Percentiles rank a stretch among this genome's conserved stretches.
phyloP scores from a whole-genome alignment of 2,329 filamentous ascomycete genomes.

The Tolypocladium nubicola region DNA sequence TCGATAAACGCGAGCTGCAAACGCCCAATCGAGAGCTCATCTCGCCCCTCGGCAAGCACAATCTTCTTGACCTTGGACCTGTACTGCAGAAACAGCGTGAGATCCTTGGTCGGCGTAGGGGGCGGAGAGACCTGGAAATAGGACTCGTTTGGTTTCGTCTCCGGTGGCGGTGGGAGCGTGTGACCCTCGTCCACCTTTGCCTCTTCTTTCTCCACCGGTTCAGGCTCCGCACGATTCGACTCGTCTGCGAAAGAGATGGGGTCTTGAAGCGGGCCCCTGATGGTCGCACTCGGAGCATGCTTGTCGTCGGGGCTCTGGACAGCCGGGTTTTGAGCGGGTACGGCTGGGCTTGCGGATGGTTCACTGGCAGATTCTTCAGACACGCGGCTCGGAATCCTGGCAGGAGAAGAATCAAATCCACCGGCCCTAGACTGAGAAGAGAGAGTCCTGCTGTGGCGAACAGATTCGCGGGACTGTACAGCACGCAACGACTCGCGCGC shows the following conservation, averaged over 20 bases:
- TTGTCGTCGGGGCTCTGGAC: slow-evolving; percentile 58
- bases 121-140: slow-evolving; percentile 56
- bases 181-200: slow-evolving; percentile 11
- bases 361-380: slow-evolving; percentile 44
- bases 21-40: slow-evolving; percentile 75
- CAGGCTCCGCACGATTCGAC: slow-evolving; percentile 4
- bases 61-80: slow-evolving; percentile 97
- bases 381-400: slow-evolving; percentile 47
- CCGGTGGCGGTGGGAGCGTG: slow-evolving; percentile 19
- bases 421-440: slow-evolving; percentile 32
- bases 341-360: slow-evolving; percentile 9
- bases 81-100: slow-evolving; percentile 92
- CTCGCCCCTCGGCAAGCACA: slow-evolving; percentile 72
- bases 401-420: slow-evolving; percentile 48
- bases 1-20: slow-evolving; percentile 96
- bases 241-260: slow-evolving; percentile 19
- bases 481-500: slow-evolving; percentile 73
- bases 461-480: slow-evolving; percentile 43
- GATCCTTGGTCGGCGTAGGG: slow-evolving; percentile 60
- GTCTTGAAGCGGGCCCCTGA: slow-evolving; percentile 47
- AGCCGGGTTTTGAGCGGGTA: slow-evolving; percentile 14
- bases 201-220: slow-evolving; percentile 9
- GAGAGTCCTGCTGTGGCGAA: slow-evolving; percentile 36
- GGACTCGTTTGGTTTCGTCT: slow-evolving; percentile 33
- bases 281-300: slow-evolving; percentile 43